Conservation (phyloP, 805 yeast genomes). For the Candida anglica region DNA sequence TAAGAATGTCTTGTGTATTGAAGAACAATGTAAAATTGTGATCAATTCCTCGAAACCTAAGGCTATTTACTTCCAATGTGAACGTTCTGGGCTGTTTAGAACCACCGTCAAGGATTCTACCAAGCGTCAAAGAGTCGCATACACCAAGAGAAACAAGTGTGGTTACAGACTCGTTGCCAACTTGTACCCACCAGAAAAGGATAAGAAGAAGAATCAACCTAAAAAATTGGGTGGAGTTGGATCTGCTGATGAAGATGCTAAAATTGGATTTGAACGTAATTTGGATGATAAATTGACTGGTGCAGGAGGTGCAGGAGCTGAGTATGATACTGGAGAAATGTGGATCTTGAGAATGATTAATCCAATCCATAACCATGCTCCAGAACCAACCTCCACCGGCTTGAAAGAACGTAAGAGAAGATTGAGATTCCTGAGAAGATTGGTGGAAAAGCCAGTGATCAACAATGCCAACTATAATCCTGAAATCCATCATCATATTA, state of each 20-base stretch:
- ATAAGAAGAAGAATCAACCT: constrained; percentile 26
- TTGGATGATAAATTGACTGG: constrained; percentile 23
- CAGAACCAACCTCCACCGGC: constrained; percentile 30
- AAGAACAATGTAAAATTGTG: constrained; percentile 39
- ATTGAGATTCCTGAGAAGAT: constrained; percentile 34
- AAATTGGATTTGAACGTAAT: constrained; percentile 20
- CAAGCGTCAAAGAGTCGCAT: constrained; percentile 44
- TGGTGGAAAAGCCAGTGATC: constrained; percentile 40
- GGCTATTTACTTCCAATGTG: constrained; percentile 46
- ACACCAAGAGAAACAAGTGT: constrained; percentile 44
- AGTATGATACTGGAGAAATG: constrained; percentile 28
- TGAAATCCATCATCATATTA: constrained; percentile 5
- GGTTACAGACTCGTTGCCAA: constrained; percentile 43
- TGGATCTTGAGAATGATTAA: constrained; percentile 46
- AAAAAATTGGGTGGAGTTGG: constrained; percentile 12
- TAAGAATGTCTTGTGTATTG: constrained; percentile 33
- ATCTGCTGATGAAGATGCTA: constrained; percentile 10
- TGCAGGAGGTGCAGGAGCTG: too few species aligned
- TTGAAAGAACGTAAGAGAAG: constrained; percentile 28
- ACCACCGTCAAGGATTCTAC: constrained; percentile 44
- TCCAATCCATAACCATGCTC: constrained; percentile 43
- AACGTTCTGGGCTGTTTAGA: constrained; percentile 41
- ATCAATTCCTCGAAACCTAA: constrained; percentile 45
- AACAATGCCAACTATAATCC: constrained; percentile 7
- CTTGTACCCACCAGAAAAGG: constrained; percentile 42